phyloP scores from a whole-genome alignment of 2,329 filamentous ascomycete species.

The Fusarium proliferatum region DNA sequence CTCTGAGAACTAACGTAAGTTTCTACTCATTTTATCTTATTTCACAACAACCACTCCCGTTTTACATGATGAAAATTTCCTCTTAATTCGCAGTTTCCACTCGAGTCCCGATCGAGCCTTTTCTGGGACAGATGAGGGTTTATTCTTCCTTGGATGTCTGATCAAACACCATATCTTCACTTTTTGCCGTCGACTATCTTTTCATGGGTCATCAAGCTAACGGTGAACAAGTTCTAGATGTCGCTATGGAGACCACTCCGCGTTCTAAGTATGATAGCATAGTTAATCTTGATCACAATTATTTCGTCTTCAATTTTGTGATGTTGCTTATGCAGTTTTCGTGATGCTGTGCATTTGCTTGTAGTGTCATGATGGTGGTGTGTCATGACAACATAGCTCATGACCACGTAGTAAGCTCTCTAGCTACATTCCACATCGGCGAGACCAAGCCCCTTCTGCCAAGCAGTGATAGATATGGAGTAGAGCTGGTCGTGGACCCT shows the following conservation, averaged over 20 bases:
- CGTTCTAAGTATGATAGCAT: neutral
- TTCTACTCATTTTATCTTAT: neutral
- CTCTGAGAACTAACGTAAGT: slow-evolving; percentile 32
- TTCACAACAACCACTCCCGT: slow-evolving; percentile 2
- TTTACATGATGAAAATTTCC: slow-evolving; percentile 77
- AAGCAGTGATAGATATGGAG: neutral
- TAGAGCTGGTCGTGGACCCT: neutral
- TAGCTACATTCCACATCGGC: neutral
- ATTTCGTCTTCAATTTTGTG: neutral
- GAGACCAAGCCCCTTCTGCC: neutral
- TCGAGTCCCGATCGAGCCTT: slow-evolving; percentile 77
- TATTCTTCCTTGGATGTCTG: slow-evolving; percentile 83
- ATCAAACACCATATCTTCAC: slow-evolving; percentile 51
- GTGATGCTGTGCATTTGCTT: neutral
- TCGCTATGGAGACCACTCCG: neutral
- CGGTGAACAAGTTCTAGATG: slow-evolving; percentile 27
- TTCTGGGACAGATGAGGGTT: slow-evolving; percentile 75
- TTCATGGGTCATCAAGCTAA: slow-evolving; percentile 37
- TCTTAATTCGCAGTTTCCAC: slow-evolving; percentile 90
- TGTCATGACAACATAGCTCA: neutral
- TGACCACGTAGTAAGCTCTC: neutral
- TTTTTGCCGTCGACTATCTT: slow-evolving; percentile 18
- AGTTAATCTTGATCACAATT: neutral
- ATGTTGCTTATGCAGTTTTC: neutral
- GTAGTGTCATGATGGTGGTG: neutral